Evolutionary conservation across 2,329 filamentous ascomycete genomes (phyloP), one percentile per base, ranked within the genome.

Genomic region (Aspergillus fructus): DNA sequence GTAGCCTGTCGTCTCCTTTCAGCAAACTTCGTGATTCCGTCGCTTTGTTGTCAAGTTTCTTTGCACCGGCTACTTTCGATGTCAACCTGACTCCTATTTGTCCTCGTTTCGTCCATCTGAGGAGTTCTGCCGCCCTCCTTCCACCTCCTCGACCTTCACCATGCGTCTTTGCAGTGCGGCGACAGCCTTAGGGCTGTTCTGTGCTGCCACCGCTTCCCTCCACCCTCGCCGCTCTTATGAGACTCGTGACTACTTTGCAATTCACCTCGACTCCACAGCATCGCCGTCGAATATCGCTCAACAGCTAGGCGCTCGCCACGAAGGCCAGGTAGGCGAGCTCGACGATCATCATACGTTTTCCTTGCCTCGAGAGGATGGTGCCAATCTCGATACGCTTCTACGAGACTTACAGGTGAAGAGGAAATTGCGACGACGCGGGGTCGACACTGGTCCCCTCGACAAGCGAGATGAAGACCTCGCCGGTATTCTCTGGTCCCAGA

Each of bases 181-280:
- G 9, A 59, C 68, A 40, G 67, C 63, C 30, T 59, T 72, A 9
- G 64, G 67, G 51, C 59, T 76, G 19, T 53, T 81, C 59, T 81
- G 68, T 74, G 63, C 76, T 24, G 69, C 80, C 59, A 75, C 79
- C 57, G 78, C 79, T 56, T 72, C 79, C 46, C 73, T 85, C 45
- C 78, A 80, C 57, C 62, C 63, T 49, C 78, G 81, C 61, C 88
- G 90, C 66, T 84, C 94, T 70, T 90, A 96, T 79, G 84, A 89
- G 49, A 81, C 84, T 40, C 86, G 92, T 75, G 93, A 99, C 75
- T 97, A 96, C 78, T 97, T 97, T 73, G 92, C 96, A 62, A 81
- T 99, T 47, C 90, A 97, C 64, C 83, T 99, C 68, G 85, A 89
- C 58, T 78, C 84, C 12, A 79, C 83, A 39, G 80, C 84, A 6